phyloP scores from a whole-genome alignment of 129 eudicot species.

The Chrysanthemum lavandulifolium region DNA sequence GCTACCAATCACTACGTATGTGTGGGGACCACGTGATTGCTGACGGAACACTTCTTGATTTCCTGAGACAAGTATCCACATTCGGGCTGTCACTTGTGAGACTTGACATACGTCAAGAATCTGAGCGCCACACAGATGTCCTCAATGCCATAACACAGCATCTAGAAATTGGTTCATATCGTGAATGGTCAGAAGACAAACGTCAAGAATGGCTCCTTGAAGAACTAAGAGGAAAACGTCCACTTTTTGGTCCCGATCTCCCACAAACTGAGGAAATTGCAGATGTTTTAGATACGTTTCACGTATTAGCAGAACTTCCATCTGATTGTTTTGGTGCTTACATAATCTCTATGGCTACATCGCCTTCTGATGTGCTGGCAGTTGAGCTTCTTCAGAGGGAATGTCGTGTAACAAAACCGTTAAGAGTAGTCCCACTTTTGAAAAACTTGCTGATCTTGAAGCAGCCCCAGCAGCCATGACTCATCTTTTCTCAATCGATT shows the following conservation, averaged over 20 bases:
- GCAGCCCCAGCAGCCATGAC: slow-evolving; percentile 91
- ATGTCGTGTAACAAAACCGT: slow-evolving; percentile 71
- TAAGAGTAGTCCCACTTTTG: slow-evolving; percentile 93
- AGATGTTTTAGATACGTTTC: slow-evolving; percentile 81
- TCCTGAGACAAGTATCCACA: slow-evolving; percentile 87
- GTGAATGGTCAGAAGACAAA: slow-evolving; percentile 86
- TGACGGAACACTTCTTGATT: slow-evolving; percentile 93
- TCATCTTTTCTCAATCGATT: slow-evolving; percentile 87
- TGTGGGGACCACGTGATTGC: slow-evolving; percentile 89
- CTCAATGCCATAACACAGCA: slow-evolving; percentile 87
- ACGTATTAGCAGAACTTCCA: slow-evolving; percentile 88
- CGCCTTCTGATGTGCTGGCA: slow-evolving; percentile 95
- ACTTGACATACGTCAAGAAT: slow-evolving; percentile 95
- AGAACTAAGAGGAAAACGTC: slow-evolving; percentile 79
- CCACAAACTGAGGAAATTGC: slow-evolving; percentile 89
- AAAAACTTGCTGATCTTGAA: slow-evolving; percentile 83
- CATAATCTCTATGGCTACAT: slow-evolving; percentile 96
- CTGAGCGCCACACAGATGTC: slow-evolving; percentile 93
- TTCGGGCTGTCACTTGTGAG: slow-evolving; percentile 89
- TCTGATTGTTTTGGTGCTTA: slow-evolving; percentile 96
- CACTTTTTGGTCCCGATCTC: slow-evolving; percentile 94
- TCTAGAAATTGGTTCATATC: slow-evolving; percentile 88
- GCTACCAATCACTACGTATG: slow-evolving; percentile 82
- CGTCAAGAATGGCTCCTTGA: slow-evolving; percentile 92
- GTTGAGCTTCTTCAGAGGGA: slow-evolving; percentile 98